These are phyloP conservation scores for Bolboschoenus planiculmis DNA, from an alignment of 176 grass and related monocot species.

Conservation along the genomic window DNA sequence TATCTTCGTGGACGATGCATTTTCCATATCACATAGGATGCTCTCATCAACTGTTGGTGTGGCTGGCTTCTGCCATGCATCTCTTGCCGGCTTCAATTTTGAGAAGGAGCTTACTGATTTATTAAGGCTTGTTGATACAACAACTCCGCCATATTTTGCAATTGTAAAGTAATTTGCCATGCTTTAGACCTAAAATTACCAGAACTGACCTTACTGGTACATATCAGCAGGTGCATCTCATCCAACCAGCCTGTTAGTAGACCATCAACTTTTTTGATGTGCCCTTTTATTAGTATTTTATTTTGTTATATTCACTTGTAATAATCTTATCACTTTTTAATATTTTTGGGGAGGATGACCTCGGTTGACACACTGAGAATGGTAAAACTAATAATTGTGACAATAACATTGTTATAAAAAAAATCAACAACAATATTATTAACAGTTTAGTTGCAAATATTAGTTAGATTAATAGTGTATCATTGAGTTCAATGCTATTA, in stretches of 20 bases:
- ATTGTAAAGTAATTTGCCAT: conserved; percentile 56
- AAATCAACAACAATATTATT: neutral
- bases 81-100: conserved; percentile 86
- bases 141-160: conserved; percentile 63
- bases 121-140: conserved; percentile 54
- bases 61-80: conserved; percentile 66
- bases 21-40: conserved; percentile 88
- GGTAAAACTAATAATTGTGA: conserved; percentile 3
- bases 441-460: neutral
- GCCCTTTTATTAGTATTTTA: neutral
- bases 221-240: neutral
- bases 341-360: neutral
- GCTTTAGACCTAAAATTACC: neutral
- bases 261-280: neutral
- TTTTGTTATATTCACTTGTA: neutral
- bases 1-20: conserved; percentile 76
- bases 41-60: conserved; percentile 88
- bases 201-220: neutral
- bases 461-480: neutral
- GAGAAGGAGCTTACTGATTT: conserved; percentile 61
- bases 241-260: neutral
- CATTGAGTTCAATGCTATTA: neutral
- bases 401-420: neutral
- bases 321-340: neutral
- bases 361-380: neutral